Conservation (phyloP, 2,329 filamentous ascomycete species). For the Westerdykella ornata region DNA sequence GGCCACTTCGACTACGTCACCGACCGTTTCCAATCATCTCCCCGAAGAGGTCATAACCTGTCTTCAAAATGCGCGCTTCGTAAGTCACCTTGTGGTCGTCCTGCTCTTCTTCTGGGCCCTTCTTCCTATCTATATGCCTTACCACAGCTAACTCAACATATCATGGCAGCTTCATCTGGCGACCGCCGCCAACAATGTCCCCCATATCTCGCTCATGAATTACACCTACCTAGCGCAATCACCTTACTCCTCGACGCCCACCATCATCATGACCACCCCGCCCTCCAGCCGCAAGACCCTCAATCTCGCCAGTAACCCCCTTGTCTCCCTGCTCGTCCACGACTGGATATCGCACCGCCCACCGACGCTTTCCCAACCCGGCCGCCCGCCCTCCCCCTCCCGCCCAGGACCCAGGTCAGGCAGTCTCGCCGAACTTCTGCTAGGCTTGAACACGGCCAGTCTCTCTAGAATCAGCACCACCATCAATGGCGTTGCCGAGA, state of each 20-base stretch:
- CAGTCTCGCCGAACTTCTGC: conserved; percentile 71
- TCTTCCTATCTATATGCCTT: neutral
- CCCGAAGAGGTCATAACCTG: conserved; percentile 84
- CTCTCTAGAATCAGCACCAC: conserved; percentile 86
- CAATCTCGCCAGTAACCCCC: conserved; percentile 77
- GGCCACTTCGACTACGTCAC: conserved; percentile 8
- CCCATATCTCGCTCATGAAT: conserved; percentile 96
- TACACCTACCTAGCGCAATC: conserved; percentile 84
- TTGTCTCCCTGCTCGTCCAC: conserved; percentile 90
- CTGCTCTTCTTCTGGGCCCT: neutral
- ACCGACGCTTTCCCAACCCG: conserved; percentile 55
- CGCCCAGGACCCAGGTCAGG: conserved; percentile 48
- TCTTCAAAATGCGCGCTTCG: conserved; percentile 90
- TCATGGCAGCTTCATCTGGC: conserved; percentile 76
- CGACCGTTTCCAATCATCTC: conserved; percentile 57
- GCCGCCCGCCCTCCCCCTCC: conserved; percentile 57
- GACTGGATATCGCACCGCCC: conserved; percentile 96
- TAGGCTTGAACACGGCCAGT: conserved; percentile 85
- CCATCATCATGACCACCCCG: conserved; percentile 90
- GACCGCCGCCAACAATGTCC: conserved; percentile 74
- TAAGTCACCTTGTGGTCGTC: conserved; percentile 39
- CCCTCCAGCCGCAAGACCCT: conserved; percentile 70
- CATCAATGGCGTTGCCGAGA: conserved; percentile 77
- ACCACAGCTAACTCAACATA: conserved; percentile 1
- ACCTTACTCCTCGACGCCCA: conserved; percentile 57